Evolutionary conservation across 225 moss, liverwort and hornwort species (phyloP), one percentile per base, ranked within the genome.

Genomic region (Physcomitrium patens): DNA sequence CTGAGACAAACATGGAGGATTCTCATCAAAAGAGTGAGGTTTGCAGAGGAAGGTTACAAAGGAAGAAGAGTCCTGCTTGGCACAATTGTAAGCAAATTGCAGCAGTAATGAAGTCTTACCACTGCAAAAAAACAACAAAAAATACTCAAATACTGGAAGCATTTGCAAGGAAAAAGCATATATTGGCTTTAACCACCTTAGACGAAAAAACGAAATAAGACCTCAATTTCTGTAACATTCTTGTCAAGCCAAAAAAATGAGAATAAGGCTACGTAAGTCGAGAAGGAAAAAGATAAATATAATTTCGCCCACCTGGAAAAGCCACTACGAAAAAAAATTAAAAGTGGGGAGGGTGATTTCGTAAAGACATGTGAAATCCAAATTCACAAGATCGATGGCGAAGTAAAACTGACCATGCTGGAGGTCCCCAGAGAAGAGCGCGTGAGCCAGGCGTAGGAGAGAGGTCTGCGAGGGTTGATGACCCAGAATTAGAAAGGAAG

Each of bases 91-190:
- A 4, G 99, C 99, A 81, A 93, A 90, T 66, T 95, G 99, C 65
- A 95, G 81, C 19, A 99, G 93, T 41, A 93, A 85, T 13, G 95
- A 99, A 17, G 93, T 93, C 84, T 93, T 95, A 61, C 99, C 99
- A 71, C 91, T 79, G 57, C 79, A 67, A 17, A 54, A 0, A 55
- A 46, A 67, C 53, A 71, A 15, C 17, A 4, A 37, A 37, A 37
- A 37, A 1, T 7, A 37, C 31, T 37, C 31, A 37, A 37, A 37
- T 59, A 46, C 44, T 3, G 45, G 47, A 37, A 78, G 49, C 42
- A 67, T 18, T 37, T 7, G 61, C 49, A 59, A 56, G 62, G 61
- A 17, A 9, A 47, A 24, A 18, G 19, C 60, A 56, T 4, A 10
- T 26, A 24, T 7, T 43, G 9, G 43, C 43, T 44, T 54, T 15